Evolutionary conservation across 2,329 filamentous ascomycete genomes (phyloP).

Genomic region (Claviceps fusiformis): DNA sequence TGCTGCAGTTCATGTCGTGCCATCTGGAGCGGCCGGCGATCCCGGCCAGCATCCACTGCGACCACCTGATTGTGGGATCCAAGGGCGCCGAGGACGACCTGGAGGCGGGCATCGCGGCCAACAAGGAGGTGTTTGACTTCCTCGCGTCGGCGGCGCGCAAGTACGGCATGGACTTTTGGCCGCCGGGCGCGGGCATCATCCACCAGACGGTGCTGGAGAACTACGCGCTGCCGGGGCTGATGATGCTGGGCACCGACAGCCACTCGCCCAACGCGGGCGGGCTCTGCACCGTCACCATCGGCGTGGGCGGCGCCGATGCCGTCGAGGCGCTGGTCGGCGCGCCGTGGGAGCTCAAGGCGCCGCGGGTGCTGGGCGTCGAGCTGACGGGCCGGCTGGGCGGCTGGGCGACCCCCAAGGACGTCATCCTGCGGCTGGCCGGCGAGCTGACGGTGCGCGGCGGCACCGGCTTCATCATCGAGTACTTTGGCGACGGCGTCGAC

Average conservation of each 20-base stretch:
- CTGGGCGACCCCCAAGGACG: conserved; percentile 91
- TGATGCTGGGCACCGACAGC: conserved; percentile 98
- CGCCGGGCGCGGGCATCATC: conserved; percentile 85
- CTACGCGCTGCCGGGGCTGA: conserved; percentile 88
- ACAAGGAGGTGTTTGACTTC: conserved; percentile 97
- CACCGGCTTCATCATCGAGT: conserved; percentile 90
- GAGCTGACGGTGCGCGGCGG: conserved; percentile 85
- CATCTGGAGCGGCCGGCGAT: conserved; percentile 80
- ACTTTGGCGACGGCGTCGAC: conserved; percentile 79
- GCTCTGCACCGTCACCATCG: conserved; percentile 84
- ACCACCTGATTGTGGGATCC: conserved; percentile 96
- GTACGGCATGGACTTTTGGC: conserved; percentile 94
- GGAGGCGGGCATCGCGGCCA: conserved; percentile 70
- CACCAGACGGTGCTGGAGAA: conserved; percentile 98
- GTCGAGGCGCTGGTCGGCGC: conserved; percentile 93
- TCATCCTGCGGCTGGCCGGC: conserved; percentile 82
- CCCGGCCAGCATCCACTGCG: conserved; percentile 94
- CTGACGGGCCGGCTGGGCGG: conserved; percentile 72
- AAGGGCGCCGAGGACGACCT: conserved; percentile 80
- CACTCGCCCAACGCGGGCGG: conserved; percentile 97
- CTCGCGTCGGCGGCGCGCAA: conserved; percentile 81
- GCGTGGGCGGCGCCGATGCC: conserved; percentile 91
- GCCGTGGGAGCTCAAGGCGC: conserved; percentile 95
- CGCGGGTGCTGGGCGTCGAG: conserved; percentile 74
- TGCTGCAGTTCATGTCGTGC: conserved; percentile 98